These are phyloP conservation scores for Blastobotrys mokoenaii DNA, from an alignment of 805 yeast genomes.

Conservation along the genomic window DNA sequence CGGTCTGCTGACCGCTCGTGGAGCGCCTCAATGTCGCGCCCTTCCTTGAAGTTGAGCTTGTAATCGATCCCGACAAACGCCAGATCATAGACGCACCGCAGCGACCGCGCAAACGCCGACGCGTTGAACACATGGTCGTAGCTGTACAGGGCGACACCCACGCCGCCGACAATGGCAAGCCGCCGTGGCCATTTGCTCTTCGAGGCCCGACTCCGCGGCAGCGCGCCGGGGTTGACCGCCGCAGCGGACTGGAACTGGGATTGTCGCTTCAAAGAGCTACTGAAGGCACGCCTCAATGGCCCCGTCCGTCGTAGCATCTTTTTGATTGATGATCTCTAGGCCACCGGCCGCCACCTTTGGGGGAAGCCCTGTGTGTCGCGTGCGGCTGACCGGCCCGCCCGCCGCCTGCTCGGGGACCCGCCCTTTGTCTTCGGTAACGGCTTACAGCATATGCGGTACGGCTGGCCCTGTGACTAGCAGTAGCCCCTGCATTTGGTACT, in stretches of 20 bases:
- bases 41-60: slow-evolving; percentile 41
- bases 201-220: slow-evolving; percentile 10
- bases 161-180: slow-evolving; percentile 8
- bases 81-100: slow-evolving; percentile 41
- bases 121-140: slow-evolving; percentile 36
- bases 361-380: too few species aligned
- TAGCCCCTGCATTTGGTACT: too few species aligned
- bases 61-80: slow-evolving; percentile 52
- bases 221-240: slow-evolving; percentile 11
- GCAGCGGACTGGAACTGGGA: slow-evolving; percentile 6
- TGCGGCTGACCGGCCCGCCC: too few species aligned
- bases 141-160: slow-evolving; percentile 20
- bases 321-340: not conserved
- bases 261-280: not conserved
- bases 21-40: slow-evolving; percentile 40
- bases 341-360: too few species aligned
- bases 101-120: slow-evolving; percentile 45
- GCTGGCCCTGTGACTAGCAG: too few species aligned
- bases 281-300: not conserved
- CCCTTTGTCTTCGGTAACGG: too few species aligned
- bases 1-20: slow-evolving; percentile 54
- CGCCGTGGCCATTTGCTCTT: slow-evolving; percentile 11
- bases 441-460: too few species aligned
- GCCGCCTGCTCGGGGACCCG: too few species aligned
- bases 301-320: not conserved